Evolutionary conservation across 306 rosid genomes (phyloP), one percentile per base, ranked within the genome.

Genomic region (Ormosia semicastrata): DNA sequence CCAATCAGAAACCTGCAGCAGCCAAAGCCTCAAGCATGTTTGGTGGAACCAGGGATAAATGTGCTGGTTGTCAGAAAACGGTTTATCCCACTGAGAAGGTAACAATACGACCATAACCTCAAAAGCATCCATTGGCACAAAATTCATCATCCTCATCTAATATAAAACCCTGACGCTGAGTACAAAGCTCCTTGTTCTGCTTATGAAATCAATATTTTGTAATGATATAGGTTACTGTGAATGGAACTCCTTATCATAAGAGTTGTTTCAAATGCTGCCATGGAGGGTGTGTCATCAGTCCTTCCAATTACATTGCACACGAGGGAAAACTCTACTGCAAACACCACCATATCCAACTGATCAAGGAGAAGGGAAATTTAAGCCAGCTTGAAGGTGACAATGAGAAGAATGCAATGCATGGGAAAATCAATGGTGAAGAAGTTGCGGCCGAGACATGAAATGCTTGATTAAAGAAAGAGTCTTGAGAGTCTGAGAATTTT

Each of bases 1-100:
- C 53, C 64, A 12, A 79, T 54, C 83, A 95, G 99, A 95, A 89
- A 93, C 92, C 98, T 64, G 82, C 87, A 36, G 93, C 78, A 32
- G 86, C 86, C 50, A 93, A 93, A 82, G 96, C 74, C 11, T 88
- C 98, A 8, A 77, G 94, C 44, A 88, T 86, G 97, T 95, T 95
- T 77, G 98, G 92, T 54, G 99, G 99, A 89, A 95, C 99, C 49
- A 92, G 97, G 76, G 99, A 95, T 17, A 95, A 89, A 87, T 95
- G 99, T 80, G 84, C 94, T 69, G 99, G 99, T 73, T 95, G 99
- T 87, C 90, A 92, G 84, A 92, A 85, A 52, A 95, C 99, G 0
- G 99, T 89, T 50, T 95, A 93, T 85, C 99, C 99, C 14, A 95
- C 98, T 29, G 99, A 95, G 85, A 95, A 92, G 99, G 99, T 95